phyloP scores from a whole-genome alignment of 257 asterid species.

The Scutellaria galericulata region DNA sequence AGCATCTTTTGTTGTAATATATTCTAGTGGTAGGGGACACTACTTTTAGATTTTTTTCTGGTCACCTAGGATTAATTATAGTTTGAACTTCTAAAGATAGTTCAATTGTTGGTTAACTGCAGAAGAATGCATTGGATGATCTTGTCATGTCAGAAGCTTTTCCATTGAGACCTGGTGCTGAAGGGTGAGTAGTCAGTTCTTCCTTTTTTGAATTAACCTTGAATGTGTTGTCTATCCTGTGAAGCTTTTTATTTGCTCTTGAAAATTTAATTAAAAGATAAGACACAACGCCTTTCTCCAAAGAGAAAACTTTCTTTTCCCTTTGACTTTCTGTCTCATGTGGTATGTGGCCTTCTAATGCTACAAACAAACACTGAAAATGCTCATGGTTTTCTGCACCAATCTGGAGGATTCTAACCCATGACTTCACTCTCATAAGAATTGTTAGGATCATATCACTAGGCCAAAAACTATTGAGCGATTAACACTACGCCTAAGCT shows the following conservation, averaged over 20 bases:
- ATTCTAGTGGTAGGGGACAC: background rate
- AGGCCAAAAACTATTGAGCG: no score
- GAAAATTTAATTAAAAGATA: background rate
- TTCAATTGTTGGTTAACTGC: constrained; percentile 51
- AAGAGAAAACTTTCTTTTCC: background rate
- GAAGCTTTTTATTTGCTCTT: constrained; percentile 7
- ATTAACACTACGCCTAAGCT: no score
- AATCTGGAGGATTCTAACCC: no score
- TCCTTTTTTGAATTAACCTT: constrained; percentile 12
- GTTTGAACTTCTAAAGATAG: constrained; percentile 28
- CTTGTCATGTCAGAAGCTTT: constrained; percentile 70
- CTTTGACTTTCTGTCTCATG: background rate
- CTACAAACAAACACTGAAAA: background rate
- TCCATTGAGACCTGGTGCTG: constrained; percentile 84
- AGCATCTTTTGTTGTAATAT: background rate
- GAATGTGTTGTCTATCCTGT: constrained; percentile 17
- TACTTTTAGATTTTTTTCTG: background rate
- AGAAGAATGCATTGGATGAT: constrained; percentile 88
- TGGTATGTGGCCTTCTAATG: constrained; percentile 1
- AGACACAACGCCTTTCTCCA: background rate
- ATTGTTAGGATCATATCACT: no score
- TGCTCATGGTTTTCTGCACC: background rate
- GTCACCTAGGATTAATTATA: constrained; percentile 12
- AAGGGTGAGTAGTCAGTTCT: constrained; percentile 65
- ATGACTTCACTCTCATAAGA: no score